These are phyloP conservation scores for Sphaceloma murrayae DNA, from an alignment of 2,329 filamentous ascomycete species.

Conservation along the genomic window DNA sequence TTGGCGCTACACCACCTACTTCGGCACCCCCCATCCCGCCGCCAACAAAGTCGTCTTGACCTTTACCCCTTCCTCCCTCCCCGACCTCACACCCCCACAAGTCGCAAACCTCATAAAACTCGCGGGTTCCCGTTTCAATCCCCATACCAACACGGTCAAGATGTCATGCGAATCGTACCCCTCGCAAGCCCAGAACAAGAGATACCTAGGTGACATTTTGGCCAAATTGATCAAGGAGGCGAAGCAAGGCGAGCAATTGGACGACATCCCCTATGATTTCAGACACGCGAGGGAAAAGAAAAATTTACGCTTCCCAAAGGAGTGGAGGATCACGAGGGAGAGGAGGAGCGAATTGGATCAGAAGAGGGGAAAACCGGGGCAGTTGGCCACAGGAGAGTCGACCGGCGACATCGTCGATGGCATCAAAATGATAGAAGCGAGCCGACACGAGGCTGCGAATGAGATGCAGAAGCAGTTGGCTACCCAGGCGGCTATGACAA, in stretches of 20 bases:
- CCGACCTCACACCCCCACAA: constrained; percentile 55
- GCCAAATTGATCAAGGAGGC: constrained; percentile 64
- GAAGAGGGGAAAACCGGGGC: constrained; percentile 43
- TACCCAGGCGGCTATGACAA: too few species aligned
- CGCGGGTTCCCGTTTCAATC: constrained; percentile 77
- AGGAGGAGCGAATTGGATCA: constrained; percentile 56
- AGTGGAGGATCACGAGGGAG: constrained; percentile 70
- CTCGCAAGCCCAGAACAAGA: constrained; percentile 90
- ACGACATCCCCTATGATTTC: constrained; percentile 80
- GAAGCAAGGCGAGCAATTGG: constrained; percentile 71
- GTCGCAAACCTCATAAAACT: constrained; percentile 78
- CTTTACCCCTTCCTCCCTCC: constrained; percentile 66
- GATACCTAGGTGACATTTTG: constrained; percentile 76
- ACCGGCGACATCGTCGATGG: constrained; percentile 20
- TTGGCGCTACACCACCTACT: constrained; percentile 94
- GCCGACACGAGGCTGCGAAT: constrained; percentile 11
- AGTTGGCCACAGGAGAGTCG: constrained; percentile 47
- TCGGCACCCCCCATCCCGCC: constrained; percentile 87
- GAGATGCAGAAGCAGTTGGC: not conserved
- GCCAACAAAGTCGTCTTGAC: constrained; percentile 91
- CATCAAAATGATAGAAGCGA: constrained; percentile 18
- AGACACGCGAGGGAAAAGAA: constrained; percentile 67
- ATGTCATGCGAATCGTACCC: constrained; percentile 81
- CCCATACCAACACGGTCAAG: constrained; percentile 66
- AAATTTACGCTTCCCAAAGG: constrained; percentile 63